Evolutionary conservation across 768 basidiomycete species (phyloP), one percentile per base, ranked within the genome.

Genomic region (Floccularia luteovirens): DNA sequence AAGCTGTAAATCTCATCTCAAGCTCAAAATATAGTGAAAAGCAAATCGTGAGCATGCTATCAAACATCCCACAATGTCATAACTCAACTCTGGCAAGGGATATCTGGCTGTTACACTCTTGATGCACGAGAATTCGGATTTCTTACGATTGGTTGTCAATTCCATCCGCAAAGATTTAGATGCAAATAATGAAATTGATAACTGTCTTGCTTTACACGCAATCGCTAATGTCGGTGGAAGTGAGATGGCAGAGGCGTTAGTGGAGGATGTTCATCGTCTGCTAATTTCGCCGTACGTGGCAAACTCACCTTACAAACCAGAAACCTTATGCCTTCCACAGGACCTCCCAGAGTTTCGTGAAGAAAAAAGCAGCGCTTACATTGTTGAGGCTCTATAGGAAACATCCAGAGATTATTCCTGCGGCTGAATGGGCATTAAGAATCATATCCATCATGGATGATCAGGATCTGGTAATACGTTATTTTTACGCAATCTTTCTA

Each of bases 101-200:
- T 99, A 99, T 62, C 82, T 99, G 36, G 96, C 96, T 12, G 82
- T 98, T 4, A 98, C 96, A 2, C 64, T 99, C 27, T 70, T 99
- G 39, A 94, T 99, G 91, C 93, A 98, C 64, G 96, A 99, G 65
- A 93, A 98, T 57, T 96, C 91, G 16, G 94, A 98, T 54, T 86
- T 99, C 48, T 79, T 97, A 35, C 81, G 96, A 17, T 71, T 99
- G 14, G 93, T 98, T 13, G 92, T 98, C 59, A 99, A 99, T 57
- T 97, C 93, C 23, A 96, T 99, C 54, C 79, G 92, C 31, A 99
- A 99, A 57, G 96, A 98, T 62, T 61, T 99, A 43, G 92, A 97
- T 47, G 87, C 89, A 46, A 89, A 88, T 52, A 88, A 87, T 53
- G 96, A 98, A 58, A 74, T 96, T 47, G 87, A 87, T 61, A 98